A percentile compares a stretch with the other conserved stretches of the same genome.
Conservation (phyloP, 75 land plant species). For the Cupressus sempervirens region DNA sequence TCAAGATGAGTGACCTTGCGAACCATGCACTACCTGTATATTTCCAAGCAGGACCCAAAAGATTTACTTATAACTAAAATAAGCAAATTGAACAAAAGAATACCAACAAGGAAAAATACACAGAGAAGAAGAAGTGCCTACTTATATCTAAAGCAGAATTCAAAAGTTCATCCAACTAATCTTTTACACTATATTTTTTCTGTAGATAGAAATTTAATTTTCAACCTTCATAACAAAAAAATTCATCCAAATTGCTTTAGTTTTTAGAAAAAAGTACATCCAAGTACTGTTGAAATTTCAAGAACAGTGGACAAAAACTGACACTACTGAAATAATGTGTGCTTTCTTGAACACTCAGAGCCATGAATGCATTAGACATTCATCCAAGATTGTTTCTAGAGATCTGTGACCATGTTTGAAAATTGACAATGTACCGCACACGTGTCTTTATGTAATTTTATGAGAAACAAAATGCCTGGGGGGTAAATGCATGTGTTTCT, state of each 20-base stretch:
- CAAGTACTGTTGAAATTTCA: neutral
- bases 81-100: neutral
- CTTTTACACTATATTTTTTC: neutral
- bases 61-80: neutral
- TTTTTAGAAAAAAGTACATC: neutral
- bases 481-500: too few species aligned
- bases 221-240: neutral
- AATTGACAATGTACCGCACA: neutral
- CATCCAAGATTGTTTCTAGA: too few species aligned
- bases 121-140: neutral
- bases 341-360: too few species aligned
- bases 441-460: neutral
- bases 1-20: slow-evolving; percentile 38
- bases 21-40: slow-evolving; percentile 35
- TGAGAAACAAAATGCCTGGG: neutral
- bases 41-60: neutral
- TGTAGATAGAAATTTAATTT: neutral
- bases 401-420: neutral
- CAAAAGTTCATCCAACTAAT: neutral
- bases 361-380: too few species aligned
- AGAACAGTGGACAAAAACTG: neutral
- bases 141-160: neutral
- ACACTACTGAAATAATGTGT: neutral
- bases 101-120: neutral
- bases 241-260: neutral